Percentiles rank a stretch among this genome's conserved stretches.
These are phyloP conservation scores for Trichoderma semiorbis DNA, from an alignment of 2,329 filamentous ascomycete genomes.

Conservation along the genomic window DNA sequence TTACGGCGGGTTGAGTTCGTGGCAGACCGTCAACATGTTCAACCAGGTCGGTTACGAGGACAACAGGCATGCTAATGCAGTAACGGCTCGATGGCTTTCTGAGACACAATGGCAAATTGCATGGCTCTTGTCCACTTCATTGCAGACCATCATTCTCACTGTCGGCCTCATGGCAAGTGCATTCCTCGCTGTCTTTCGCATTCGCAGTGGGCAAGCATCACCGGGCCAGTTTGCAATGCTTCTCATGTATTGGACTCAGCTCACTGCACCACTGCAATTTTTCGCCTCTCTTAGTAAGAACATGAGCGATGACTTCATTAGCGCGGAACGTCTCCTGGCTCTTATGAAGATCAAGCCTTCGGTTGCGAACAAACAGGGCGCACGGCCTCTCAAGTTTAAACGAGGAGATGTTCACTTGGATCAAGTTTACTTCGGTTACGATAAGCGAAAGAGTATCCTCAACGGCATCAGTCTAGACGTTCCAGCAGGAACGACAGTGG, in stretches of 20 bases:
- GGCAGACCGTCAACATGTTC: conserved; percentile 58
- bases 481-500: conserved; percentile 51
- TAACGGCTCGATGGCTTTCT: conserved; percentile 39
- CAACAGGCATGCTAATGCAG: conserved; percentile 49
- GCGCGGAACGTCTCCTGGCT: conserved; percentile 55
- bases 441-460: conserved; percentile 56
- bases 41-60: conserved; percentile 58
- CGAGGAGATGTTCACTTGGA: conserved; percentile 54
- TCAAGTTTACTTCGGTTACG: conserved; percentile 56
- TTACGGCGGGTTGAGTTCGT: conserved; percentile 54
- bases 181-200: conserved; percentile 61
- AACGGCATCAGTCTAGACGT: conserved; percentile 51
- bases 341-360: conserved; percentile 57
- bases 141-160: conserved; percentile 62
- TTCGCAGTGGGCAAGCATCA: conserved; percentile 57
- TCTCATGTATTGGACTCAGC: conserved; percentile 70
- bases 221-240: conserved; percentile 69
- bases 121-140: conserved; percentile 46
- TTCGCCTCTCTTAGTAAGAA: conserved; percentile 58
- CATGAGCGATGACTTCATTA: conserved; percentile 54
- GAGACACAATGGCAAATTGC: conserved; percentile 42
- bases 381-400: conserved; percentile 47
- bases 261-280: conserved; percentile 68
- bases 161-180: conserved; percentile 64
- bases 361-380: conserved; percentile 50